Conservation (phyloP, 345 rosid genomes). For the Euphorbia lathyris region DNA sequence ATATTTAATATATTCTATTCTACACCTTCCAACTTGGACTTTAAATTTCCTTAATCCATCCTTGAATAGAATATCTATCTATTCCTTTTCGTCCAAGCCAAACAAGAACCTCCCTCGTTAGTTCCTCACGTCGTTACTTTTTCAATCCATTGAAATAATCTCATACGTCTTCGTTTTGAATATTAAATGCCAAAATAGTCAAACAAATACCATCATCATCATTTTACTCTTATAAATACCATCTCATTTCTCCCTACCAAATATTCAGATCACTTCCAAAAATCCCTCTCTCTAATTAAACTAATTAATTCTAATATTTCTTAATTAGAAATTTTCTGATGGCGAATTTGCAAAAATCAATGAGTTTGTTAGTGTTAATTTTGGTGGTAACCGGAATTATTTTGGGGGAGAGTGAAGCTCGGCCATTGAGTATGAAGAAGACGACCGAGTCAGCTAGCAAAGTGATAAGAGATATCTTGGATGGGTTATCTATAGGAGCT, state of each 20-base stretch:
- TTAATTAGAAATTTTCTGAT: slow-evolving; percentile 18
- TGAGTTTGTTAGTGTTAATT: slow-evolving; percentile 23
- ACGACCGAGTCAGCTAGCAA: slow-evolving; percentile 12
- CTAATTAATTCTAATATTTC: too few species aligned
- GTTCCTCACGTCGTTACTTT: slow-evolving; percentile 22
- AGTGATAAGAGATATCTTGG: slow-evolving; percentile 28
- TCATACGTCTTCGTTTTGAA: slow-evolving; percentile 6
- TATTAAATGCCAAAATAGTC: slow-evolving; percentile 10
- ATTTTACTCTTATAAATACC: neutral
- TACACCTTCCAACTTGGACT: slow-evolving; percentile 32
- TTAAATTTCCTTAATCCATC: neutral
- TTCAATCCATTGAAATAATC: too few species aligned
- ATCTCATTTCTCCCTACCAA: too few species aligned
- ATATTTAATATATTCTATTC: too few species aligned
- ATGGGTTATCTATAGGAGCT: slow-evolving; percentile 40
- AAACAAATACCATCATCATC: slow-evolving; percentile 3
- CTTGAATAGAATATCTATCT: neutral
- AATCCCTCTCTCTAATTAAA: too few species aligned
- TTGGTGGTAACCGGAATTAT: slow-evolving; percentile 20
- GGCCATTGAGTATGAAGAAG: slow-evolving; percentile 35
- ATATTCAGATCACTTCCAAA: too few species aligned
- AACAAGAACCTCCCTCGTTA: slow-evolving; percentile 31
- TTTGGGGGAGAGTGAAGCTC: slow-evolving; percentile 26
- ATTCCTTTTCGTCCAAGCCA: neutral
- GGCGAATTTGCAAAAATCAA: slow-evolving; percentile 23